Percentiles rank a stretch among this genome's conserved stretches.
These are phyloP conservation scores for Quercus wislizeni DNA, from an alignment of 306 rosid species.

Conservation along the genomic window DNA sequence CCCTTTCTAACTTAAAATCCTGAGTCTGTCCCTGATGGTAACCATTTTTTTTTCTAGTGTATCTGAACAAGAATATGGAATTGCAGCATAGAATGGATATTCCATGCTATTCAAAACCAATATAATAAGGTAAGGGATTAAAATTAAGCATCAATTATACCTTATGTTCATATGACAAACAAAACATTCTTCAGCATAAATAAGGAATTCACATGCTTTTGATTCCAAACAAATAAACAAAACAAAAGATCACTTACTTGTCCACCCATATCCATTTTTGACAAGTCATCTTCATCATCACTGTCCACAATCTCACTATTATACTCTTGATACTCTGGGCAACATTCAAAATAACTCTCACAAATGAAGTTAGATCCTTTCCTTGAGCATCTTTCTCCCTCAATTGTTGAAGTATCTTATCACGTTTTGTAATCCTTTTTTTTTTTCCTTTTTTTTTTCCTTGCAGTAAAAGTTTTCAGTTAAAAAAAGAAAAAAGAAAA, in stretches of 20 bases:
- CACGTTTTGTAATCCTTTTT: constrained; percentile 43
- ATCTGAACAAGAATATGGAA: constrained; percentile 1
- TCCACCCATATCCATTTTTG: constrained; percentile 99
- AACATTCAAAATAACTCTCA: constrained; percentile 97
- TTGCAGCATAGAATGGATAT: not conserved
- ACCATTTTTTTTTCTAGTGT: not conserved
- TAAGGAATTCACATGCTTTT: too few species aligned
- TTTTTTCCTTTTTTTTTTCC: too few species aligned
- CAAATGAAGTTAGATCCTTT: constrained; percentile 94
- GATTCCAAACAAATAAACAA: too few species aligned
- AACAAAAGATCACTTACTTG: constrained; percentile 52
- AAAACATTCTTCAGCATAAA: not conserved
- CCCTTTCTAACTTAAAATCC: too few species aligned
- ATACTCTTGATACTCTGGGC: constrained; percentile 93
- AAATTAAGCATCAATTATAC: not conserved
- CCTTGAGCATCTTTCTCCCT: constrained; percentile 98
- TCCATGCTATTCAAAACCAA: constrained; percentile 9
- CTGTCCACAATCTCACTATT: constrained; percentile 89
- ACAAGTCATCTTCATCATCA: constrained; percentile 90
- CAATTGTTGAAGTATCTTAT: constrained; percentile 87
- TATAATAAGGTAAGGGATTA: constrained; percentile 10
- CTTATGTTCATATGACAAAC: not conserved
- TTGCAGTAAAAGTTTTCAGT: too few species aligned
- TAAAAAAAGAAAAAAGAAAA: too few species aligned
- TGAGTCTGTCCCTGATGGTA: too few species aligned